Evolutionary conservation across 768 basidiomycete genomes (phyloP), one percentile per base, ranked within the genome.

Genomic region (Pulveroboletus sp.): DNA sequence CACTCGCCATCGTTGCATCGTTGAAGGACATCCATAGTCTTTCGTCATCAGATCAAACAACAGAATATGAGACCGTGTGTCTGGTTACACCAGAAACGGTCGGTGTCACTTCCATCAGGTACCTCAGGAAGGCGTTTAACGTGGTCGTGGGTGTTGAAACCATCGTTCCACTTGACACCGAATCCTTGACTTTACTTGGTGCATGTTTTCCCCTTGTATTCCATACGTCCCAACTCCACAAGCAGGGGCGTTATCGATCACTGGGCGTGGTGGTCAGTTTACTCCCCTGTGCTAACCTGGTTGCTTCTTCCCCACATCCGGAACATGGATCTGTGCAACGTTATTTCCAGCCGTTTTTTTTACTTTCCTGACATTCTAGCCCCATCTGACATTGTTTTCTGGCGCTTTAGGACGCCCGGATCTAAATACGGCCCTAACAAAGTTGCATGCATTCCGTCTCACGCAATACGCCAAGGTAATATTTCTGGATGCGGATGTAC

Each of bases 51-150:
- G 69, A 71, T 38, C 80, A 83, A 8, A 69, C 81, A 21, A 65
- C 73, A 39, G 68, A 78, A 27, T 78, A 84, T 50, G 76, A 84
- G 43, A 89, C 87, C 13, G 84, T 93, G 53, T 96, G 93, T 70
- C 73, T 99, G 38, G 91, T 95, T 53, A 95, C 95, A 26, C 96
- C 96, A 46, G 92, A 96, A 65, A 86, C 89, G 0, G 84, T 98
- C 66, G 84, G 90, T 67, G 87, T 94, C 24, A 75, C 78, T 43
- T 77, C 88, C 46, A 84, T 93, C 54, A 89, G 84, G 62, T 77
- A 82, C 45, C 78, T 98, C 43, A 76, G 93, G 54, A 79, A 78
- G 62, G 84, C 82, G 8, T 99, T 86, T 63, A 79, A 94, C 65
- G 60, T 86, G 38, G 93, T 98, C 49, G 73, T 97, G 46, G 96